A percentile compares a stretch with the other conserved stretches of the same genome.
Conservation (phyloP, 176 grass and related monocot species). For the Lolium rigidum region DNA sequence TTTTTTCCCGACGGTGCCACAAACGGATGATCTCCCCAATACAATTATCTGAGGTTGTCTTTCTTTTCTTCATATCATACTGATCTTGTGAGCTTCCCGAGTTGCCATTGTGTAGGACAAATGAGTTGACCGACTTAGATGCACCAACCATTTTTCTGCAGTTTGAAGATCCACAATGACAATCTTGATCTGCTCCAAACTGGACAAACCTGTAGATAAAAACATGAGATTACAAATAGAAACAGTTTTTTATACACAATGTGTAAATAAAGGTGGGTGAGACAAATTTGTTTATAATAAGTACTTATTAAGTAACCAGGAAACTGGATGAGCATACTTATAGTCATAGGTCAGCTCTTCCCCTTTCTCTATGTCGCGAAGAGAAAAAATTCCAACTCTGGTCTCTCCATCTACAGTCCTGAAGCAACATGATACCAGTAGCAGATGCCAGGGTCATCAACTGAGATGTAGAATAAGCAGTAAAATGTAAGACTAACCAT, state of each 20-base stretch:
- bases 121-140: slow-evolving; percentile 21
- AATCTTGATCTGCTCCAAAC: slow-evolving; percentile 90
- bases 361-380: slow-evolving; percentile 79
- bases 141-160: slow-evolving; percentile 85
- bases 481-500: slow-evolving; percentile 67
- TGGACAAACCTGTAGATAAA: slow-evolving; percentile 85
- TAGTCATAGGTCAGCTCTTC: slow-evolving; percentile 97
- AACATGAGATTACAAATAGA: slow-evolving; percentile 40
- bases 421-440: slow-evolving; percentile 46
- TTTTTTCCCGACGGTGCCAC: slow-evolving; percentile 59
- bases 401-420: slow-evolving; percentile 95
- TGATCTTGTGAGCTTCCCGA: slow-evolving; percentile 51
- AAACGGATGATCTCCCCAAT: slow-evolving; percentile 64
- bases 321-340: slow-evolving; percentile 65
- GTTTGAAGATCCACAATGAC: slow-evolving; percentile 86
- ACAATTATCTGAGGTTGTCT: slow-evolving; percentile 64
- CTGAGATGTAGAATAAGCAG: slow-evolving; percentile 35
- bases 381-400: slow-evolving; percentile 93
- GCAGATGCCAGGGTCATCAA: slow-evolving; percentile 35
- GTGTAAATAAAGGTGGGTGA: slow-evolving; percentile 5
- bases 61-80: slow-evolving; percentile 50
- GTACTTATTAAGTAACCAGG: background rate
- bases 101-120: slow-evolving; percentile 45
- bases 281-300: background rate
- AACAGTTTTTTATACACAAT: slow-evolving; percentile 29